These are phyloP conservation scores for Terfezia claveryi DNA, from an alignment of 495 filamentous ascomycete species.

Conservation along the genomic window DNA sequence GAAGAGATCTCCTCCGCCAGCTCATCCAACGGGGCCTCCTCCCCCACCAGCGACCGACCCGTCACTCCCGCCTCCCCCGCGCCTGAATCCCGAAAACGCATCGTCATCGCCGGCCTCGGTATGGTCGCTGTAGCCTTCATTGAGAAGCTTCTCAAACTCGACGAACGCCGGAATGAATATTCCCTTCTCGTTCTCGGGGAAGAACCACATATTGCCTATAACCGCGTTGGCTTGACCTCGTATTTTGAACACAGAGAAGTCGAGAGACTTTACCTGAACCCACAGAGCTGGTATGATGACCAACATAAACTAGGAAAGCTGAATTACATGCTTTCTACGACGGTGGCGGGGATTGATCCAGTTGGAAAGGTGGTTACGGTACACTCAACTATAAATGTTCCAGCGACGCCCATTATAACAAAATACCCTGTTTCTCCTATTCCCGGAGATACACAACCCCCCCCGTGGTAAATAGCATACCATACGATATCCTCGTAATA, in stretches of 20 bases:
- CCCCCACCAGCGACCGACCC: too few relatives aligned
- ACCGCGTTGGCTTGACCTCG: slow-evolving; percentile 80
- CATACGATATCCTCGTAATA: slow-evolving; percentile 73
- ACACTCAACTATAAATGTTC: slow-evolving; percentile 15
- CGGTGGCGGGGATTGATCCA: slow-evolving; percentile 48
- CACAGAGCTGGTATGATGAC: slow-evolving; percentile 54
- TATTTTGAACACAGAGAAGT: slow-evolving; percentile 84
- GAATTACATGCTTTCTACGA: slow-evolving; percentile 46
- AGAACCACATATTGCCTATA: slow-evolving; percentile 80
- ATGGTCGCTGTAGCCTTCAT: slow-evolving; percentile 95
- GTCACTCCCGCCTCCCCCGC: too few relatives aligned
- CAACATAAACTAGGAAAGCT: slow-evolving; percentile 8
- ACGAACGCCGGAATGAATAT: slow-evolving; percentile 53
- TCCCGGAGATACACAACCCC: too few relatives aligned
- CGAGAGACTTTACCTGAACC: slow-evolving; percentile 78
- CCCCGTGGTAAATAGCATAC: background rate
- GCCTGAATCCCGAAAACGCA: slow-evolving; percentile 7
- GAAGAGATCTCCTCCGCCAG: too few relatives aligned
- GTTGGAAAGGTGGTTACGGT: slow-evolving; percentile 36
- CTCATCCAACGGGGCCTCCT: too few relatives aligned
- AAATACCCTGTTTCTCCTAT: too few relatives aligned
- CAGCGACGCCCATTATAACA: too few relatives aligned
- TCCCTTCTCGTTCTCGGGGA: slow-evolving; percentile 83
- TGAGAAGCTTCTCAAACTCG: slow-evolving; percentile 78
- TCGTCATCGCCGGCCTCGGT: slow-evolving; percentile 77